These are phyloP conservation scores for Stropharia rugosoannulata DNA, from an alignment of 768 basidiomycete genomes.

Conservation along the genomic window DNA sequence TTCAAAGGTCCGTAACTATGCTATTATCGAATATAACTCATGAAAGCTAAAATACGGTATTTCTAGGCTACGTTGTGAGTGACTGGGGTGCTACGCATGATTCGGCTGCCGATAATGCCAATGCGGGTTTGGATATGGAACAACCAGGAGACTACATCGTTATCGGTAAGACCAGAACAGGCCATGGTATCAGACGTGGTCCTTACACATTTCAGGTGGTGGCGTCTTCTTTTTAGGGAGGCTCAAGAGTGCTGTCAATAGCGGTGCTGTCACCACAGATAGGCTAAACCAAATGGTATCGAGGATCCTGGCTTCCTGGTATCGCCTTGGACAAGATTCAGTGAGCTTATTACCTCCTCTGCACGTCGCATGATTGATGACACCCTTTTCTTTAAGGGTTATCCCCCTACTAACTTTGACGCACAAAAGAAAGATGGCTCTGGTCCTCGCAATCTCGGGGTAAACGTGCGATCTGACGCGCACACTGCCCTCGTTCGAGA, in stretches of 20 bases:
- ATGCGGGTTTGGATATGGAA: conserved; percentile 50
- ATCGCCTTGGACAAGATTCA: conserved; percentile 47
- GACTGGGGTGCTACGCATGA: conserved; percentile 56
- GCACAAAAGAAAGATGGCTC: conserved; percentile 44
- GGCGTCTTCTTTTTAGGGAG: conserved; percentile 28
- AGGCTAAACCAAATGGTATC: conserved; percentile 46
- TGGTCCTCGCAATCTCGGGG: conserved; percentile 39
- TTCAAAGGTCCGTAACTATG: conserved; percentile 35
- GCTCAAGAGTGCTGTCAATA: conserved; percentile 34
- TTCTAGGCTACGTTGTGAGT: conserved; percentile 44
- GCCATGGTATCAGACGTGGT: background rate
- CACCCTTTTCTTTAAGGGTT: conserved; percentile 30
- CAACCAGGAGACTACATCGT: conserved; percentile 49
- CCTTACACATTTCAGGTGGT: conserved; percentile 28
- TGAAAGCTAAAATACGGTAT: background rate
- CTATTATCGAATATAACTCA: background rate
- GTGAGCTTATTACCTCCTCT: conserved; percentile 20
- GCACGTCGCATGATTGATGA: background rate
- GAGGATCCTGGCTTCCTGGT: conserved; percentile 44
- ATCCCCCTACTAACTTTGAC: conserved; percentile 46
- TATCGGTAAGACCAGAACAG: conserved; percentile 29
- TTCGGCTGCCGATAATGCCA: conserved; percentile 43
- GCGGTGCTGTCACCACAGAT: conserved; percentile 29
- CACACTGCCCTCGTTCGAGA: conserved; percentile 56
- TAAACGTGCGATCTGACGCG: conserved; percentile 39